Evolutionary conservation across 345 rosid species (phyloP).

Genomic region (Microthlaspi erraticum): DNA sequence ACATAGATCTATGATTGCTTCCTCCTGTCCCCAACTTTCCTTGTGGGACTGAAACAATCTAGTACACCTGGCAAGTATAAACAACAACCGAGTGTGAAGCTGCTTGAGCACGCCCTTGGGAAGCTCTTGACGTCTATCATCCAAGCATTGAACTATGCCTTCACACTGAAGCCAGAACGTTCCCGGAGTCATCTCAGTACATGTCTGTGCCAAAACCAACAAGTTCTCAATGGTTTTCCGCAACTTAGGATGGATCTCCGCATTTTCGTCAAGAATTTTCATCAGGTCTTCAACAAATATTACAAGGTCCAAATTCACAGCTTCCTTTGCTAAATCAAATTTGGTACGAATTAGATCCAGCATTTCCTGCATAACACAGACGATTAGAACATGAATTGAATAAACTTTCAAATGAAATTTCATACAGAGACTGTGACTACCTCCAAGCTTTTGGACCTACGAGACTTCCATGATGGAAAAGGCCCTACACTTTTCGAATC

Average conservation of each 20-base stretch:
- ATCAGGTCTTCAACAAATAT: slow-evolving; percentile 76
- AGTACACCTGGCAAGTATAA: slow-evolving; percentile 90
- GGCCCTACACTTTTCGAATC: slow-evolving; percentile 92
- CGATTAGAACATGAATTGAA: slow-evolving; percentile 35
- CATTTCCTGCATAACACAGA: slow-evolving; percentile 58
- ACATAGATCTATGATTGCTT: slow-evolving; percentile 63
- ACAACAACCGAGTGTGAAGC: slow-evolving; percentile 87
- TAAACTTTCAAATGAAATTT: slow-evolving; percentile 6
- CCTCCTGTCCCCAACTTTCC: slow-evolving; percentile 82
- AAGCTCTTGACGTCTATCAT: slow-evolving; percentile 92
- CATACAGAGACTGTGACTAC: slow-evolving; percentile 41
- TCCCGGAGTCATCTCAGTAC: slow-evolving; percentile 71
- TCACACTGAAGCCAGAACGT: slow-evolving; percentile 97
- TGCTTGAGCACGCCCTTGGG: slow-evolving; percentile 77
- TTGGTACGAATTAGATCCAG: slow-evolving; percentile 72
- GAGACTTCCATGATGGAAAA: slow-evolving; percentile 86
- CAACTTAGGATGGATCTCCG: slow-evolving; percentile 81
- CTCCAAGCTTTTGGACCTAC: slow-evolving; percentile 75
- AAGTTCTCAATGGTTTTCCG: slow-evolving; percentile 82
- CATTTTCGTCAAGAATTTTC: slow-evolving; percentile 70
- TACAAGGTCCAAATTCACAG: slow-evolving; percentile 87
- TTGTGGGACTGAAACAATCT: slow-evolving; percentile 95
- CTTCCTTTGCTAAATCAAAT: slow-evolving; percentile 95
- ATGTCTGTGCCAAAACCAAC: slow-evolving; percentile 79
- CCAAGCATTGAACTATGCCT: slow-evolving; percentile 91